Evolutionary conservation across 805 yeast species (phyloP).

Genomic region (Metschnikowia matae): DNA sequence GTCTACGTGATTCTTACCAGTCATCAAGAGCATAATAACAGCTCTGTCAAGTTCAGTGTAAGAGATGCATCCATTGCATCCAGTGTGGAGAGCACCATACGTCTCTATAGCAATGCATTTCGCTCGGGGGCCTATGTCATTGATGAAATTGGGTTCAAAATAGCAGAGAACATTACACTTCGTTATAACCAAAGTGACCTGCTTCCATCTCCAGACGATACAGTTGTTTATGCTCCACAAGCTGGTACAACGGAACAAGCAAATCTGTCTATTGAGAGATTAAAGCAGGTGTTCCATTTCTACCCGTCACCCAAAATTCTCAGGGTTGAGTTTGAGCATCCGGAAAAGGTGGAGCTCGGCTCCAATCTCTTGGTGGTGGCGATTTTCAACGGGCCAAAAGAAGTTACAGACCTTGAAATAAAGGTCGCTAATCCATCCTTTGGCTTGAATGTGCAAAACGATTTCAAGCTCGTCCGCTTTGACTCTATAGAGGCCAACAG

Average conservation of each 20-base stretch:
- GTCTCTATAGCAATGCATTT: conserved; percentile 6
- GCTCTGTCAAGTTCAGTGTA: conserved; percentile 9
- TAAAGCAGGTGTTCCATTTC: conserved; percentile 4
- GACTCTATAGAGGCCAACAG: conserved; percentile 1
- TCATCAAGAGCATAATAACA: conserved; percentile 12
- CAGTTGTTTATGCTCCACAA: conserved; percentile 9
- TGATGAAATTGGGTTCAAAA: conserved; percentile 5
- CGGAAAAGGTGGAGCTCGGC: conserved; percentile 27
- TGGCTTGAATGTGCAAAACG: conserved; percentile 16
- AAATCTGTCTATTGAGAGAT: background rate
- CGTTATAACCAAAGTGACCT: background rate
- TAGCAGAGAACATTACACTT: conserved; percentile 8
- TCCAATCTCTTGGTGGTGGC: conserved; percentile 23
- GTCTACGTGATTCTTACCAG: conserved; percentile 21
- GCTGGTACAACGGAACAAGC: background rate
- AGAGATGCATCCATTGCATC: conserved; percentile 6
- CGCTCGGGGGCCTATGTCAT: conserved; percentile 2
- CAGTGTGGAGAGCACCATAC: conserved; percentile 7
- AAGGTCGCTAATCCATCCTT: conserved; percentile 9
- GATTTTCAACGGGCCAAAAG: conserved; percentile 28
- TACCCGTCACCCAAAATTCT: conserved; percentile 21
- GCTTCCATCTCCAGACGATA: conserved; percentile 1
- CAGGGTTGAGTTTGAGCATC: conserved; percentile 25
- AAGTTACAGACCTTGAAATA: conserved; percentile 16
- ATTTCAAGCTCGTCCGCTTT: background rate